Evolutionary conservation across 2,329 filamentous ascomycete species (phyloP), one percentile per base, ranked within the genome.

Genomic region (Coniochaeta sp.): DNA sequence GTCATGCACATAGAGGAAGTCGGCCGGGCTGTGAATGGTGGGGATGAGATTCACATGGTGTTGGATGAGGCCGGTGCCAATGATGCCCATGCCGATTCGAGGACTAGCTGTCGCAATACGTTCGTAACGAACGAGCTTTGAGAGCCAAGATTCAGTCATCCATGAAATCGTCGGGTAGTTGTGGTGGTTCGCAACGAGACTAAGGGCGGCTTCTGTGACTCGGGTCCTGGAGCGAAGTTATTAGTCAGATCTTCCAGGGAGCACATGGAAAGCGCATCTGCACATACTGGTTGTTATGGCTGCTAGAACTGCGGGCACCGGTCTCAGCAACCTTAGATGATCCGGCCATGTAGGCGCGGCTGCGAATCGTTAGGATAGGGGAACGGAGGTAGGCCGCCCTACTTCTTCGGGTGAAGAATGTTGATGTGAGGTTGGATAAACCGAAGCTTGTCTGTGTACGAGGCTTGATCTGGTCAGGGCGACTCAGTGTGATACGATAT

Each of bases 31-130:
- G 9, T 62, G 62, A 40, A 72, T 61, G 57, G 63, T 63, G n/a
- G 69, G 69, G 47, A 66, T 58, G 55, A 67, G 59, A 55, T 68
- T 65, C 56, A 70, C 67, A 54, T 73, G 65, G 62, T 70, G 69
- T 59, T 70, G 65, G 57, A 72, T 64, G 44, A 68, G 66, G 36
- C 67, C 62, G 62, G 65, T 63, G 17, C 64, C 66, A 55, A 72
- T 59, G 54, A 73, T 57, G 47, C 63, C 65, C 52, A 69, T 63
- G 19, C 68, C 69, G 28, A 59, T 50, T 7, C 62, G 63, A 38
- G 68, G 63, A 26, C 64, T 62, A 4, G 66, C 70, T 16, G 62
- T 65, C 12, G 68, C 67, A 28, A 74, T 68, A 28, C 69, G 66
- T 61, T 72, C 71, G 61, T 72, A 67, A 22, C 62, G 66, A 57